Evolutionary conservation across 2,329 filamentous ascomycete genomes (phyloP).

Genomic region (Sarocladiaceae sp.): DNA sequence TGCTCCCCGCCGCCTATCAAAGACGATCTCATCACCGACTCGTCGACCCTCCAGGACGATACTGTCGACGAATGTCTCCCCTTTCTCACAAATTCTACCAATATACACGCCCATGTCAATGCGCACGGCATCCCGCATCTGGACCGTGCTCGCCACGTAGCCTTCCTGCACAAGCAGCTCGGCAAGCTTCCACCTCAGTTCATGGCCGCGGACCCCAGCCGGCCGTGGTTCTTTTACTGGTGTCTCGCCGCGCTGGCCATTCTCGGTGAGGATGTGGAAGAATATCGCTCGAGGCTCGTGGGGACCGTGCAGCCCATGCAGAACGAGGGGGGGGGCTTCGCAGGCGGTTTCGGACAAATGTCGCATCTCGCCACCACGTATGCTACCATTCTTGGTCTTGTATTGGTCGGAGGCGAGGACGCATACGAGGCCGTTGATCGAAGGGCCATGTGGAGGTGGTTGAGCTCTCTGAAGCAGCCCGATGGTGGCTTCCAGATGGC

Average conservation of each 20-base stretch:
- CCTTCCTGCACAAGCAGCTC: constrained; percentile 58
- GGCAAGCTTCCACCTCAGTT: constrained; percentile 64
- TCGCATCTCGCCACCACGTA: constrained; percentile 90
- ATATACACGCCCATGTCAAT: constrained; percentile 47
- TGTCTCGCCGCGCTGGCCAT: constrained; percentile 70
- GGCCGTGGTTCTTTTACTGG: constrained; percentile 97
- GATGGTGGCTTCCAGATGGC: constrained; percentile 89
- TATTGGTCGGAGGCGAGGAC: constrained; percentile 71
- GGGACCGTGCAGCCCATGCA: constrained; percentile 78
- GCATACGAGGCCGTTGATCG: constrained; percentile 75
- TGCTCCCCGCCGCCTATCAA: constrained; percentile 55
- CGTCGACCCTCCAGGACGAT: constrained; percentile 63
- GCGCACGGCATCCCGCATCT: constrained; percentile 69
- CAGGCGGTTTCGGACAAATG: constrained; percentile 85
- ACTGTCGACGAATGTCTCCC: constrained; percentile 67
- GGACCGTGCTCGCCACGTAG: constrained; percentile 57
- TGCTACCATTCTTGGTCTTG: constrained; percentile 73
- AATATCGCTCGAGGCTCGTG: constrained; percentile 66
- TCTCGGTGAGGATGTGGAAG: constrained; percentile 67
- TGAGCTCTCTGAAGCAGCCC: constrained; percentile 78
- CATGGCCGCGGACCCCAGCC: constrained; percentile 74
- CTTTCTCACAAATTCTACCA: constrained; percentile 54
- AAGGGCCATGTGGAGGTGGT: constrained; percentile 84
- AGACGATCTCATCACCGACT: constrained; percentile 63
- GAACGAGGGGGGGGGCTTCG: constrained; percentile 66